phyloP scores from a whole-genome alignment of 352 stramenopile genomes.

The Elongisporangium prolatum region DNA sequence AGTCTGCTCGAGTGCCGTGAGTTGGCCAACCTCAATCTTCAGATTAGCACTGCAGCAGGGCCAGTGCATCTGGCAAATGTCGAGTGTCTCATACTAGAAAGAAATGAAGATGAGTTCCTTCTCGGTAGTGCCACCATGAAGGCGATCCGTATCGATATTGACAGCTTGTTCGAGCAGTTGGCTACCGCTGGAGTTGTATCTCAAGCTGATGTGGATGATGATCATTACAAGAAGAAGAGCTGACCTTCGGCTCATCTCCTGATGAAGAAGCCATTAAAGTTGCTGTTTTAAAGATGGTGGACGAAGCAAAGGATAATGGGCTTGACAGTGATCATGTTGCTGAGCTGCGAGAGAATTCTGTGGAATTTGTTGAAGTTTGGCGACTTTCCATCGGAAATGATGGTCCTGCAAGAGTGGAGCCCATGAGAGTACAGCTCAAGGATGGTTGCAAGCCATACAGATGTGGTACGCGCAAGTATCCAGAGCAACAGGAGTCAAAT shows the following conservation, averaged over 20 bases:
- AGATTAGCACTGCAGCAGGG: slow-evolving; percentile 6
- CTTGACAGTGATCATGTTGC: not conserved
- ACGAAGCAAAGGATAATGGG: not conserved
- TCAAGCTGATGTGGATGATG: too few relatives aligned
- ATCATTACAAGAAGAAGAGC: too few relatives aligned
- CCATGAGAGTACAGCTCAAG: slow-evolving; percentile 4
- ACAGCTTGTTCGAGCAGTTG: slow-evolving; percentile 5
- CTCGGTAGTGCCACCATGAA: slow-evolving; percentile 4
- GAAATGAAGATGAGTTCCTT: slow-evolving; percentile 4
- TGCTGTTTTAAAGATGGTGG: too few relatives aligned
- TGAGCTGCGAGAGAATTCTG: not conserved
- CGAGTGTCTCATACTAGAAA: slow-evolving; percentile 3
- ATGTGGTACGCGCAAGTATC: slow-evolving; percentile 4
- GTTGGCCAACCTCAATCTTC: not conserved
- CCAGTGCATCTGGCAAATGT: slow-evolving; percentile 4
- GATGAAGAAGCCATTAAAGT: too few relatives aligned
- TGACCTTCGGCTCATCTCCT: too few relatives aligned
- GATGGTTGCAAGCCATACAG: not conserved
- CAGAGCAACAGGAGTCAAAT: slow-evolving; percentile 6
- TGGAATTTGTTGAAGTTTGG: slow-evolving; percentile 6
- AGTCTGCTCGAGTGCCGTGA: not conserved
- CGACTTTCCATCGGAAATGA: not conserved
- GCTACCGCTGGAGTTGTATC: not conserved
- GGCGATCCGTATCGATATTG: slow-evolving; percentile 8
- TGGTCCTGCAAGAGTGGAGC: slow-evolving; percentile 2